Base-by-base conservation (phyloP, 768 basidiomycete genomes). In the Saitozyma sp. region DNA sequence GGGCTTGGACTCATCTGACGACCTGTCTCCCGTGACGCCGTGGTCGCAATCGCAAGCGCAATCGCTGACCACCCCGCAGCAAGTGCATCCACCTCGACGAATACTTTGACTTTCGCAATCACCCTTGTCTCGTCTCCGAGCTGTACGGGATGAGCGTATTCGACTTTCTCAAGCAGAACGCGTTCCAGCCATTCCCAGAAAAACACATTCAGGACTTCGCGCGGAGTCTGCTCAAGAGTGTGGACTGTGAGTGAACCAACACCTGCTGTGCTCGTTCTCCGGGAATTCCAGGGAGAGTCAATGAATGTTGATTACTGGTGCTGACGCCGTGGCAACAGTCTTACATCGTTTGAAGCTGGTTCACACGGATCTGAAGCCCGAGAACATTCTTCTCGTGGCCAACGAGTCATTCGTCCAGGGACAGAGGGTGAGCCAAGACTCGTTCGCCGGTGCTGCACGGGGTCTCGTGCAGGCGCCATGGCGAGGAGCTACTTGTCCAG, bases 311-410 rank as follows among this genome's bases (percentile, higher is more conserved):
- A n/a, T 8, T 17, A 13, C 14, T 17, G 7, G 17, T 48, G 43
- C 64, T 66, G 41, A 62, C n/a, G n/a, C 39, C 6, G 39, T 8
- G 8, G 9, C 8, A 20, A 38, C 70, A 98, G 95, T 96, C 82
- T 82, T 96, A 43, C 96, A 99, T 74, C 87, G 90, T 65, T 84
- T 93, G 52, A 87, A 88, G 72, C 84, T 98, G 64, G 89, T 98
- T 65, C 96, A 99, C 80, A 99, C 96, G 43, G 96, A 99, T 83
- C 85, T 99, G 57, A 99, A 99, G 81, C 96, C 96, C 40, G 96
- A 99, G 83, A 98, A 98, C 78, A 98, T 99, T 57, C 84, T 99
- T 29, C 86, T 99, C 56, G 93, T 95, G 17, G 85, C 88, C 77
- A 94, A 91, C 73, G 87, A 89, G 64, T 89, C 85, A 13, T 52